Percentiles rank a stretch among this genome's conserved stretches.
These are phyloP conservation scores for Fusarium sp. DNA, from an alignment of 2,329 filamentous ascomycete genomes.

Conservation along the genomic window DNA sequence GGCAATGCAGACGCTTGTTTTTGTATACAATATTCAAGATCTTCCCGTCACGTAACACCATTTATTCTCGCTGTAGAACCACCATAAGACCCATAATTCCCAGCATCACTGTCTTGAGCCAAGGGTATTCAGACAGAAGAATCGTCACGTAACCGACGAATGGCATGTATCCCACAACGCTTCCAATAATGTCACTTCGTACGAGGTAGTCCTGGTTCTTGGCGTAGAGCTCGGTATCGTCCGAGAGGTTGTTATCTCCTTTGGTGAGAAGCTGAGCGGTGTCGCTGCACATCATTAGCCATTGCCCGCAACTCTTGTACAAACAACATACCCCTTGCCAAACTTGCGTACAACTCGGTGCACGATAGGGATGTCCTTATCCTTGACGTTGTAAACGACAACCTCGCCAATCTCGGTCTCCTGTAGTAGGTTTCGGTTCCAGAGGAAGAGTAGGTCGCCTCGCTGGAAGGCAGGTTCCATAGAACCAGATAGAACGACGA, in stretches of 20 bases:
- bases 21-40: conserved; percentile 1
- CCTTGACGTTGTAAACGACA: conserved; percentile 82
- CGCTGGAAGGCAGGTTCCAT: conserved; percentile 88
- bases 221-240: conserved; percentile 91
- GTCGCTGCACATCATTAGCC: conserved; percentile 52
- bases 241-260: conserved; percentile 94
- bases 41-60: background rate
- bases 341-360: conserved; percentile 87
- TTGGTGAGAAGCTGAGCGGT: conserved; percentile 88
- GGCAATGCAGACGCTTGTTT: background rate
- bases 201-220: conserved; percentile 87
- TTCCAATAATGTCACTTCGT: conserved; percentile 91
- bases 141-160: conserved; percentile 98
- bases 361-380: conserved; percentile 97
- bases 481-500: conserved; percentile 84
- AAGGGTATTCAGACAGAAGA: conserved; percentile 92
- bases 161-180: conserved; percentile 90
- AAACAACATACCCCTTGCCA: conserved; percentile 62
- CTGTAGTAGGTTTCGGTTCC: conserved; percentile 74
- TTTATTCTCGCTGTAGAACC: conserved; percentile 87
- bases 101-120: conserved; percentile 95
- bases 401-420: conserved; percentile 68
- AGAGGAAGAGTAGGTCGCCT: conserved; percentile 80
- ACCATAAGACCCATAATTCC: conserved; percentile 96
- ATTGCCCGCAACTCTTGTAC: background rate